phyloP scores from a whole-genome alignment of 495 filamentous ascomycete genomes.

The Hypoxylon rickii region DNA sequence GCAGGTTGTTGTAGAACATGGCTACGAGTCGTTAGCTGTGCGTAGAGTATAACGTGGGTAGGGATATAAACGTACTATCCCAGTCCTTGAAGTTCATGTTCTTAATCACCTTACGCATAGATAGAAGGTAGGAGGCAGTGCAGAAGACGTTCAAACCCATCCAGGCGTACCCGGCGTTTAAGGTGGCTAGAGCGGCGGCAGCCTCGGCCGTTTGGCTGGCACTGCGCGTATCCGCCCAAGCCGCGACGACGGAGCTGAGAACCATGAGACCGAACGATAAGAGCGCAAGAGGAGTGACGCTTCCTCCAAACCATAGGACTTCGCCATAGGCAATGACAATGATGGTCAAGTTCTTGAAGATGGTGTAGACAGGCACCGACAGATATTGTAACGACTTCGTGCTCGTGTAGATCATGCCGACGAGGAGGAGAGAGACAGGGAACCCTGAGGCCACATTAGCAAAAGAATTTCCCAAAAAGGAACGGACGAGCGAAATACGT shows the following conservation, averaged over 20 bases:
- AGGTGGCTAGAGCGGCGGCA: constrained; percentile 76
- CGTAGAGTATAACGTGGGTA: not conserved
- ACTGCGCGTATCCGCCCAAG: constrained; percentile 96
- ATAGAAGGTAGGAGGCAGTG: constrained; percentile 84
- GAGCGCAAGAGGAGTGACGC: constrained; percentile 82
- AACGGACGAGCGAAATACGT: constrained; percentile 36
- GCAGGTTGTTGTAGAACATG: constrained; percentile 99
- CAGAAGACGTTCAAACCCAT: constrained; percentile 98
- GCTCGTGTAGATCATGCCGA: constrained; percentile 99
- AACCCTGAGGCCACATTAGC: constrained; percentile 70
- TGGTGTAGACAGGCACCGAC: constrained; percentile 98
- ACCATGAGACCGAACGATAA: constrained; percentile 99
- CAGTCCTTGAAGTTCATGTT: constrained; percentile 99
- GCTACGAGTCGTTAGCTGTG: constrained; percentile 59
- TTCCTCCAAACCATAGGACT: constrained; percentile 98
- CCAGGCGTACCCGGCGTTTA: constrained; percentile 97
- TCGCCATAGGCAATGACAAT: constrained; percentile 99
- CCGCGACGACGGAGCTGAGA: constrained; percentile 88
- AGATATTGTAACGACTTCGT: constrained; percentile 96
- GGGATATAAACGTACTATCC: constrained; percentile 73
- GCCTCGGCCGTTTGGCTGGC: constrained; percentile 68
- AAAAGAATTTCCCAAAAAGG: not conserved
- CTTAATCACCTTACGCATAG: constrained; percentile 99
- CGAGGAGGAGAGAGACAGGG: constrained; percentile 92
- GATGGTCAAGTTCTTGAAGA: constrained; percentile 99